Base-by-base conservation (phyloP, 2,329 filamentous ascomycete genomes). In the Helotiales sp. region DNA sequence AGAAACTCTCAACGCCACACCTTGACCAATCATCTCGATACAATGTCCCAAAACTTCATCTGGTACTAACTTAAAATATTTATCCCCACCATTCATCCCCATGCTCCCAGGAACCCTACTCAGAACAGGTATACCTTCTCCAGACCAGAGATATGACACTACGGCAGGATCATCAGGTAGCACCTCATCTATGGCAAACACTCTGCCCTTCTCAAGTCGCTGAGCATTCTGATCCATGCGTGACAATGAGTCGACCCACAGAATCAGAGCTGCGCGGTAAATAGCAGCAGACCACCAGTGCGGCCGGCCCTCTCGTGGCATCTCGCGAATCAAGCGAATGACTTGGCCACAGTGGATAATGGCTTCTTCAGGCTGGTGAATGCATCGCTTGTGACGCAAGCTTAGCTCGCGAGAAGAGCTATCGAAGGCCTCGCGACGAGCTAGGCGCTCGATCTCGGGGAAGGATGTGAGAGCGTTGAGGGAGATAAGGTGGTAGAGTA, bases 251-350 rank as follows among this genome's bases (percentile, higher is more conserved):
- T 88, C 83, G 2, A 80, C 77, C 85, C 85, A 88, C 2, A 87
- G 74, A 38, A 86, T 80, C 55, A 88, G 74, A 3, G 79, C 79
- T 1, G 80, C 86, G n/a, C 88, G 83, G 69, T 90, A 90, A 38
- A 90, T 75, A 2, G 86, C 87, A 1, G 80, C 82, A n/a, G 84
- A 76, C 87, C 87, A 90, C 87, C 87, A 91, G 34, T 80, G 81
- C 5, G 87, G 87, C 22, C 85, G 80, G 2, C 81, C 77, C 49
- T 84, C 80, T 29, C 75, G 73, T 2, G 83, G 79, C 81, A 90
- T 88, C 13, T 76, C 74, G 6, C 81, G 77, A 36, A 89, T 72
- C 10, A 88, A 76, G 3, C 84, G 79, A 42, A 88, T 74, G 3
- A 89, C 80, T 71, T 90, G 87, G 1, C 86, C 86, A 60, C 83